Evolutionary conservation across 768 basidiomycete genomes (phyloP), one percentile per base, ranked within the genome.

Genomic region (Albatrellus ellisii): DNA sequence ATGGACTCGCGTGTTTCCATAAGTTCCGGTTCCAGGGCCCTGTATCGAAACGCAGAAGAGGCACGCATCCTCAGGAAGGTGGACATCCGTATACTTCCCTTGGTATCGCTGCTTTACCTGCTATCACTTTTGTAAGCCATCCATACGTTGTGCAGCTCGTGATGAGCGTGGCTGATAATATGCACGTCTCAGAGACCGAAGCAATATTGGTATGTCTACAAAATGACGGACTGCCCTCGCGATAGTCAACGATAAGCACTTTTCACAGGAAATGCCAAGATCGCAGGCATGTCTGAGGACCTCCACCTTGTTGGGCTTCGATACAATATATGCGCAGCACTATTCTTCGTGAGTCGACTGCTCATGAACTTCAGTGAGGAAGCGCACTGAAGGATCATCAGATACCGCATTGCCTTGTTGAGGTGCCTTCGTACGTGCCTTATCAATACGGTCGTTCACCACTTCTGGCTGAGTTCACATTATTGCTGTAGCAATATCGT

Each of bases 251-350:
- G n/a, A 8, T 7, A 26, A n/a, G 15, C 12, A 22, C 36, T 36
- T 26, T 21, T 25, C 20, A n/a, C 39, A 49, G 49, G 39, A 15
- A 48, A 48, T 48, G 49, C 49, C 26, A 56, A 56, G 53, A 60
- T 72, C 21, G 68, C 69, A 5, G 68, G 67, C 14, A 61, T 70
- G 66, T 53, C 59, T 12, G 46, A 41, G 1, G 64, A 69, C 45
- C 47, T 64, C 32, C 25, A 60, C 15, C 58, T 64, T 24, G 45
- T 53, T 9, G 62, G 63, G 1, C 49, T 61, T 25, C 50, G 45
- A 26, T 64, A 64, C 41, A 65, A 64, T 34, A 59, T 49, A n/a
- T 62, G 56, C 21, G 61, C 62, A 17, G 60, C 64, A n/a, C 50
- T 68, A 46, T 63, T 65, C 48, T 66, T 63, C 31, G 57, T 57